Evolutionary conservation across 306 rosid species (phyloP).

Genomic region (Canavalia gladiata): DNA sequence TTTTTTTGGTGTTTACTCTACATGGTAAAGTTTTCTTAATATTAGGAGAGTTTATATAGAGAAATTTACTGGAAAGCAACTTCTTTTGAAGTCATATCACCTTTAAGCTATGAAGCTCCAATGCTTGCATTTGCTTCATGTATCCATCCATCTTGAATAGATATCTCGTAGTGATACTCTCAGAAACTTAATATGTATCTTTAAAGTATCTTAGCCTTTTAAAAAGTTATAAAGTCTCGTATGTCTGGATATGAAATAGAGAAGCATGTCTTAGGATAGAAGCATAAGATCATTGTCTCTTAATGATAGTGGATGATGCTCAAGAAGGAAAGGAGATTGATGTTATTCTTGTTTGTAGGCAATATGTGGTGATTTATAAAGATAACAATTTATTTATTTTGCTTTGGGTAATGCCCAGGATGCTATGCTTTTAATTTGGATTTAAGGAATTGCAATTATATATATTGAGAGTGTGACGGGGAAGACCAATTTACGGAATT

Average conservation of each 20-base stretch:
- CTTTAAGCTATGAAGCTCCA: neutral
- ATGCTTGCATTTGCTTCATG: neutral
- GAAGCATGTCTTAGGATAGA: neutral
- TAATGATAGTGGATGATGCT: neutral
- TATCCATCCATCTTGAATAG: neutral
- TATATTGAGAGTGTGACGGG: neutral
- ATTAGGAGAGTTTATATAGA: neutral
- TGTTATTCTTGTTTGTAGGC: neutral
- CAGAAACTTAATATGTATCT: neutral
- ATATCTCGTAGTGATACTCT: neutral
- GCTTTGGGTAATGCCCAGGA: neutral
- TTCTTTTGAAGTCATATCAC: neutral
- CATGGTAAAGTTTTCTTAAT: neutral
- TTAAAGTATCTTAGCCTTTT: neutral
- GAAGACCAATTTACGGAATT: no score
- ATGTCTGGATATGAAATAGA: neutral
- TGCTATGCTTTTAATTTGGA: neutral
- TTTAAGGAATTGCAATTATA: neutral
- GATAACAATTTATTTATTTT: neutral
- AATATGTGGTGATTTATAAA: neutral
- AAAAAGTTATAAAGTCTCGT: neutral
- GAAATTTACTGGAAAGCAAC: conserved; percentile 8
- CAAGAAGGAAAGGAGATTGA: neutral
- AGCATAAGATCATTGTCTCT: neutral
- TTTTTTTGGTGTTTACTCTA: conserved; percentile 18